Conservation (phyloP, 2,329 filamentous ascomycete genomes). For the Penicillium sp. region DNA sequence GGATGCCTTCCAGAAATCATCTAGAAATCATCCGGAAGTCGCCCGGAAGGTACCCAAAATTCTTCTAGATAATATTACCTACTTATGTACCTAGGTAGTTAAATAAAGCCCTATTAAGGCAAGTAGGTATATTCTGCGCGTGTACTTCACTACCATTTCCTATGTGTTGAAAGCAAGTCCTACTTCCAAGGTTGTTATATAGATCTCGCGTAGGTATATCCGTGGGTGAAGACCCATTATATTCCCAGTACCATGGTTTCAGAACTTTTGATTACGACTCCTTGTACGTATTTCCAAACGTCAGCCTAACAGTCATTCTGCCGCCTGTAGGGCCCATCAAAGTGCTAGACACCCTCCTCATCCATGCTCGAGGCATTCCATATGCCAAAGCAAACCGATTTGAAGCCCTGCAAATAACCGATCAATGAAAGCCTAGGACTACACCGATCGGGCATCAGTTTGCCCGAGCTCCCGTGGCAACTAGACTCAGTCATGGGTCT, state of each 20-base stretch:
- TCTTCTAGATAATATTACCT: neutral
- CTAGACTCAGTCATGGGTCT: constrained; percentile 6
- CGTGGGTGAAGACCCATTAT: neutral
- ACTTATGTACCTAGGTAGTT: too few species aligned
- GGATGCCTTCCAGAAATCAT: too few species aligned
- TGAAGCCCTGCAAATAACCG: neutral
- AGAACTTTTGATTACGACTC: neutral
- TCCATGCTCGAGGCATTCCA: constrained; percentile 10
- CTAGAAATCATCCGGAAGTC: too few species aligned
- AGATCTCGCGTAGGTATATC: neutral
- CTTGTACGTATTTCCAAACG: neutral
- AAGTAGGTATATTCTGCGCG: neutral
- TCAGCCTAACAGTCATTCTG: neutral
- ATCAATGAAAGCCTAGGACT: neutral
- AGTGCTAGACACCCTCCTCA: neutral
- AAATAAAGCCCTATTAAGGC: neutral
- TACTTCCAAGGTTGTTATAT: neutral
- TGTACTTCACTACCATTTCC: neutral
- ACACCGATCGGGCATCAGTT: constrained; percentile 1
- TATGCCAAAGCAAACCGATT: constrained; percentile 12
- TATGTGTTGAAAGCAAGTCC: neutral
- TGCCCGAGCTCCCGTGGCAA: constrained; percentile 6
- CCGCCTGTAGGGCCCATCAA: constrained; percentile 1
- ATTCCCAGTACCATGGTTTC: neutral
- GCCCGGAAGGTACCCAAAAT: too few species aligned